A percentile compares a stretch with the other conserved stretches of the same genome.
Conservation (phyloP, 2,329 filamentous ascomycete species). For the Venturia asperata region DNA sequence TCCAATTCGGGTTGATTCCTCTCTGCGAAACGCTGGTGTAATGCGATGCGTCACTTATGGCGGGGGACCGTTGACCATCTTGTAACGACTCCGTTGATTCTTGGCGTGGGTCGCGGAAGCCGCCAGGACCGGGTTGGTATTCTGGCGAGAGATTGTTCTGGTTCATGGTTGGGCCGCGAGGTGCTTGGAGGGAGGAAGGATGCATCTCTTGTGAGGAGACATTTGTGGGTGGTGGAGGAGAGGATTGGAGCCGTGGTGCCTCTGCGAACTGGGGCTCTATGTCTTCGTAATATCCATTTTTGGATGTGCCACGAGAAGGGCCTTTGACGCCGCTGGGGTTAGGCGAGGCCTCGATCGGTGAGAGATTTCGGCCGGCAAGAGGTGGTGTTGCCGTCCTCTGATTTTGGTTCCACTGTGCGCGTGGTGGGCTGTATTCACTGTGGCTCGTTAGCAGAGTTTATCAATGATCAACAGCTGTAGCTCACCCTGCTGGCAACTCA, state of each 20-base stretch:
- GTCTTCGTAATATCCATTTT: conserved; percentile 73
- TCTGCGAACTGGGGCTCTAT: conserved; percentile 79
- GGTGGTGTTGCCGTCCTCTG: conserved; percentile 21
- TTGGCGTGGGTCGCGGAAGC: not conserved
- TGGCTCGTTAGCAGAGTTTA: not conserved
- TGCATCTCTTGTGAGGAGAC: not conserved
- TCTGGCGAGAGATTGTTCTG: conserved; percentile 16
- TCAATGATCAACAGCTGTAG: conserved; percentile 26
- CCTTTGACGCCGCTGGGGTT: conserved; percentile 29
- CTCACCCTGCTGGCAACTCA: conserved; percentile 18
- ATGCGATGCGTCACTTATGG: conserved; percentile 67
- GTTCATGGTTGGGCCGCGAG: conserved; percentile 26
- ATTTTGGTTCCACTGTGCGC: conserved; percentile 37
- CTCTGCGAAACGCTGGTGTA: conserved; percentile 90
- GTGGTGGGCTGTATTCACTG: conserved; percentile 40
- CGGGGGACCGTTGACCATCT: conserved; percentile 60
- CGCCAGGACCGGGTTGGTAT: not conserved
- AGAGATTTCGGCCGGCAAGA: conserved; percentile 26
- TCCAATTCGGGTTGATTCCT: conserved; percentile 82
- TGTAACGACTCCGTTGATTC: conserved; percentile 34
- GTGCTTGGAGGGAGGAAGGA: conserved; percentile 31
- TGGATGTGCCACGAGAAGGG: conserved; percentile 24
- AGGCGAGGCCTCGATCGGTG: conserved; percentile 34
- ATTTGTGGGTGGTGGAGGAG: conserved; percentile 25
- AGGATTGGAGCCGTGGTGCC: conserved; percentile 26